A percentile compares a stretch with the other conserved stretches of the same genome.
phyloP scores from a whole-genome alignment of 768 basidiomycete species.

The Mycena maculata region DNA sequence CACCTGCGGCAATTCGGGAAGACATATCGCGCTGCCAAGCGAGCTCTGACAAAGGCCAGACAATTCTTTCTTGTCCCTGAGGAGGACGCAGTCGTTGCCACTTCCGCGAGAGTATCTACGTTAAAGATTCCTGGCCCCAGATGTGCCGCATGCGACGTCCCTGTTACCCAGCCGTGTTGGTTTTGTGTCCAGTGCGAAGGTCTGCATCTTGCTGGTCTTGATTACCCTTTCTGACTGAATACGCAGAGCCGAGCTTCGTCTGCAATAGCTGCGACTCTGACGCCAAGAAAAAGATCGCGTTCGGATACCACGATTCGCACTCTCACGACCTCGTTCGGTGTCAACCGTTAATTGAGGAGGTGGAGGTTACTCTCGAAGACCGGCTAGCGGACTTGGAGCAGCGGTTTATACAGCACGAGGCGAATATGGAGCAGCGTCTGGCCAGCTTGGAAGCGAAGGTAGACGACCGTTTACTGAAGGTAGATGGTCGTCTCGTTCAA shows the following conservation, averaged over 20 bases:
- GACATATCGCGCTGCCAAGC: constrained; percentile 29
- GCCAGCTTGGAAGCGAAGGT: constrained; percentile 25
- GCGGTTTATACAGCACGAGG: constrained; percentile 33
- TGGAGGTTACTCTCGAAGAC: constrained; percentile 36
- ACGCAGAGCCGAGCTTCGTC: constrained; percentile 32
- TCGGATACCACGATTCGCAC: constrained; percentile 29
- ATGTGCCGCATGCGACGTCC: constrained; percentile 25
- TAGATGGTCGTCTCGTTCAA: constrained; percentile 29
- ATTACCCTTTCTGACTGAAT: neutral
- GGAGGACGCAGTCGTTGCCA: neutral
- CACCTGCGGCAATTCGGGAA: constrained; percentile 31
- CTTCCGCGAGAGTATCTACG: neutral
- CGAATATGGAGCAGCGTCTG: constrained; percentile 27
- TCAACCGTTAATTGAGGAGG: constrained; percentile 28
- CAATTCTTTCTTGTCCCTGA: constrained; percentile 7
- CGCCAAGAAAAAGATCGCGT: constrained; percentile 26
- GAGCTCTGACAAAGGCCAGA: constrained; percentile 24
- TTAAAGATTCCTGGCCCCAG: neutral
- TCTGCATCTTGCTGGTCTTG: neutral
- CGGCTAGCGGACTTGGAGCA: constrained; percentile 32
- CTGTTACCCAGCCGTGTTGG: constrained; percentile 35
- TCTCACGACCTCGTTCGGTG: constrained; percentile 35
- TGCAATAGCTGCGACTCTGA: constrained; percentile 28
- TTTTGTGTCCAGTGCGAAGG: constrained; percentile 38
- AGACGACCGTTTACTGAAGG: constrained; percentile 20